Evolutionary conservation across 2,329 filamentous ascomycete genomes (phyloP), one percentile per base, ranked within the genome.

Genomic region (Elsinoe australis): DNA sequence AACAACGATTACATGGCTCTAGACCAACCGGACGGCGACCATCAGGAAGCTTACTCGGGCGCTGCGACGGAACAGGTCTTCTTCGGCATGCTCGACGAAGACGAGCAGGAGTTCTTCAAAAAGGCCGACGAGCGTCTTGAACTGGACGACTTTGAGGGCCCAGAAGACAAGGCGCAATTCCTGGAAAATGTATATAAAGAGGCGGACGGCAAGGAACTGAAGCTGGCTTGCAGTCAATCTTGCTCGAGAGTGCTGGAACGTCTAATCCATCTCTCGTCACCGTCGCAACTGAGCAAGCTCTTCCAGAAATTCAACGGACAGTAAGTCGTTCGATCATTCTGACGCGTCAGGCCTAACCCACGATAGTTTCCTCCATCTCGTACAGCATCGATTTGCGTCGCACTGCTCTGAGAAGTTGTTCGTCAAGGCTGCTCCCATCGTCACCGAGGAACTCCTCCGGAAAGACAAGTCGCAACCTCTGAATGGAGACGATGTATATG

Each of bases 371-470:
- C 71, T 90, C 51, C 83, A 89, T 58, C 76, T 98, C 21, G 82
- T 95, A 45, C 89, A 94, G 63, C 92, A 98, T 68, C 84, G 92
- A 14, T 98, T 98, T 60, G 92, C 92, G 4, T 94, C 89, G 52
- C 92, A 98, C 70, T 96, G 90, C 68, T 95, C 89, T 64, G 92
- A 98, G 69, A 87, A 87, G 19, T 75, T 98, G 24, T 96, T 98
- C 64, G 72, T 89, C 41, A 80, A 85, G 54, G 84, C 86, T 1
- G 89, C 89, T 0, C 83, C 85, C 1, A 69, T 84, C 8, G 85
- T 95, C 29, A 84, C 83, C 10, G 72, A 82, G 52, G 89, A 95
- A 65, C 67, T 86, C 12, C 65, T 69, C 4, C 64, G 74, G 62
- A 56, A 64, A 63, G n/a, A 56, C 29, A 64, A 63, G 12, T 56